These are phyloP conservation scores for Ganoderma resinaceum DNA, from an alignment of 1,284 basidiomycete species.

Conservation along the genomic window DNA sequence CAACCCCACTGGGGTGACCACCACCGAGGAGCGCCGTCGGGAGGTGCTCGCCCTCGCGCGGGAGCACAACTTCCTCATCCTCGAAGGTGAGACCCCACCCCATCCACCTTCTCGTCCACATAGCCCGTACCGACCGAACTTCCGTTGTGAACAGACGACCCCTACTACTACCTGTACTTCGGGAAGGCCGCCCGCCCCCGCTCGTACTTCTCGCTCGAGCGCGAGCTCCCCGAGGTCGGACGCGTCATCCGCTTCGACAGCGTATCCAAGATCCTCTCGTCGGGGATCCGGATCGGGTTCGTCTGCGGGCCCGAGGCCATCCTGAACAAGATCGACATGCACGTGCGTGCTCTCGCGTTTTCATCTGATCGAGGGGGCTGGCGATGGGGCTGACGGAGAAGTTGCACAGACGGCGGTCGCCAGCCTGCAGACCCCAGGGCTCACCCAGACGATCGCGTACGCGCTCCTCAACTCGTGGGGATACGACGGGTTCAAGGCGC, in stretches of 20 bases:
- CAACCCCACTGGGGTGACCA: constrained; percentile 87
- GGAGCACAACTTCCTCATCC: constrained; percentile 82
- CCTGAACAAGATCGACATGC: constrained; percentile 77
- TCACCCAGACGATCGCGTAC: constrained; percentile 81
- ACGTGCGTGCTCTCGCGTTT: constrained; percentile 52
- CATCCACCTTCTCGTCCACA: too few species aligned
- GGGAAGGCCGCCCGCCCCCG: constrained; percentile 68
- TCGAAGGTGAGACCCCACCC: constrained; percentile 69
- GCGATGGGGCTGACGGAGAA: not conserved
- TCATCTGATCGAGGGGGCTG: constrained; percentile 7
- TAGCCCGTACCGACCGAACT: not conserved
- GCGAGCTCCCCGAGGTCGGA: constrained; percentile 63
- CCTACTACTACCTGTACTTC: constrained; percentile 81
- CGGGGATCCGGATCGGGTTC: constrained; percentile 85
- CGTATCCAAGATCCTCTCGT: constrained; percentile 87
- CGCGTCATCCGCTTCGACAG: constrained; percentile 88
- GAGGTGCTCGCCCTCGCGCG: constrained; percentile 81
- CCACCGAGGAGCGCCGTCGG: constrained; percentile 74
- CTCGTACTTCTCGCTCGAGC: constrained; percentile 85
- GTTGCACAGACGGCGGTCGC: constrained; percentile 64
- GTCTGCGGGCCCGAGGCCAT: constrained; percentile 81
- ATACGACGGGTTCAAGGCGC: constrained; percentile 78
- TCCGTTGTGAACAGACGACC: constrained; percentile 64
- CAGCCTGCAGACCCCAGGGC: constrained; percentile 82
- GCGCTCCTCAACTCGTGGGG: constrained; percentile 83